Conservation (phyloP, 306 rosid genomes). For the Cucumis sativus region Cucumber_9930_V3 NC_026661.2:4545001-4545500, state of each 20-base stretch:
- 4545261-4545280: background rate
- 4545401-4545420: background rate
- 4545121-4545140: background rate
- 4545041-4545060: background rate
- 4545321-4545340: background rate
- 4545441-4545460: conserved; percentile 64
- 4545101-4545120: background rate
- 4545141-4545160: background rate
- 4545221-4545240: background rate
- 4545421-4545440: background rate
- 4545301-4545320: background rate
- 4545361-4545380: background rate
- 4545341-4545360: background rate
- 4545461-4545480: conserved; percentile 56
- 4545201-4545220: background rate
- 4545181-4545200: background rate
- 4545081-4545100: background rate
- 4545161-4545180: background rate
- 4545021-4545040: background rate
- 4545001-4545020: background rate
- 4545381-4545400: background rate
- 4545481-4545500: conserved; percentile 51
- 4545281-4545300: background rate
- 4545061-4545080: background rate
- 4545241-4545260: too few relatives aligned